These are phyloP conservation scores for Leccinum ochraceum DNA, from an alignment of 768 basidiomycete species.

Conservation along the genomic window DNA sequence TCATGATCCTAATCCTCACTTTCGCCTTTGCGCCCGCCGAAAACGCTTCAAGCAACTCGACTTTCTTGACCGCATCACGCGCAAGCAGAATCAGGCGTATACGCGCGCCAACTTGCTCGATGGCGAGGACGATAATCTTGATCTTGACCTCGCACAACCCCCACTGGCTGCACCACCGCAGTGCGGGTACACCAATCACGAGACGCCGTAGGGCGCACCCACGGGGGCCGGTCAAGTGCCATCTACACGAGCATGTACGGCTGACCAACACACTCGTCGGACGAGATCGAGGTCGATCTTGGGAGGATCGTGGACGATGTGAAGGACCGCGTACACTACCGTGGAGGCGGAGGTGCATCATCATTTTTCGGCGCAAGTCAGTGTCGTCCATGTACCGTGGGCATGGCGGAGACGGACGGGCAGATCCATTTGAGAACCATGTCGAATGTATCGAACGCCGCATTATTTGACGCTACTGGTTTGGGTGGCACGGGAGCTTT, in stretches of 20 bases:
- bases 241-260: slow-evolving; percentile 22
- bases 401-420: slow-evolving; percentile 3
- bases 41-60: slow-evolving; percentile 37
- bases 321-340: slow-evolving; percentile 37
- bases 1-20: slow-evolving; percentile 36
- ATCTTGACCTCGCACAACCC: slow-evolving; percentile 3
- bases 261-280: slow-evolving; percentile 21
- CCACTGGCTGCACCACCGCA: not conserved
- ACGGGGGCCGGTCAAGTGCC: slow-evolving; percentile 19
- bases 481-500: slow-evolving; percentile 8
- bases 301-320: slow-evolving; percentile 36
- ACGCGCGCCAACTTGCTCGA: slow-evolving; percentile 24
- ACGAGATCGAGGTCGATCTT: slow-evolving; percentile 12
- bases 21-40: slow-evolving; percentile 38
- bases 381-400: slow-evolving; percentile 25
- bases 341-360: not conserved
- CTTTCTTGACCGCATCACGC: slow-evolving; percentile 31
- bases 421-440: slow-evolving; percentile 17
- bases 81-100: slow-evolving; percentile 20
- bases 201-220: slow-evolving; percentile 23
- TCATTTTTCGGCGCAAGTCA: slow-evolving; percentile 27
- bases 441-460: slow-evolving; percentile 23
- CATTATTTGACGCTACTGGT: slow-evolving; percentile 28
- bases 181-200: slow-evolving; percentile 20
- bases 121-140: slow-evolving; percentile 22